Base-by-base conservation (phyloP, 441 rosid genomes). In the Pelargonium citronellum region DNA sequence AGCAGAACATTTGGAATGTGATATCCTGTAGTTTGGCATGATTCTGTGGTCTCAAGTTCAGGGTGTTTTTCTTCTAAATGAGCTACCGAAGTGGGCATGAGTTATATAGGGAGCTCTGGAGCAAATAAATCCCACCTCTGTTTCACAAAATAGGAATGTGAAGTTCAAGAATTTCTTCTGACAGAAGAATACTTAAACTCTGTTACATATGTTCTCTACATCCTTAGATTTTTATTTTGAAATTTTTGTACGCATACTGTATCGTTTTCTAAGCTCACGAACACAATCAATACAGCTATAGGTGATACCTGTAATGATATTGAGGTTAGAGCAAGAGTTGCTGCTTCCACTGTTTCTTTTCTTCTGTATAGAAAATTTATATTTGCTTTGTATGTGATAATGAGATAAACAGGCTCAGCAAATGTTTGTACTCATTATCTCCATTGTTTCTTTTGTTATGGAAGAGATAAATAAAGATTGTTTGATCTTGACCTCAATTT, bases 111-210 rank as follows among this genome's bases (percentile, higher is more conserved):
- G 8, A 37, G 8, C 41, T 37, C 41, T 37, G 41, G 41, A 57
- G 27, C 62, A 57, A 57, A 57, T 57, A 57, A 17, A 16, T 16
- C 61, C 61, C 22, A 57, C 15, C 11, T 57, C 7, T 37, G 41
- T 7, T 37, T 37, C 41, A 0, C 7, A 5, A 55, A 17, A 10
- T 19, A 57, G 27, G 62, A 57, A 17, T 57, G 9, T 6, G 3
- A 22, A 57, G 62, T 7, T 55, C 61, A 55, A 55, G 61, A 37
- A 37, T 37, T 19, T 57, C 62, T 16, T 57, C 62, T 17, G 62
- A 17, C 62, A 57, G 27, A 17, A 37, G 41, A 37, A 37, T 37
- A 37, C 41, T 6, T 37, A 37, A 37, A 37, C 41, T 37, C 41
- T 37, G 41, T 37, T 37, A 37, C 41, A 57, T 53, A 53, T 15